Base-by-base conservation (phyloP, 306 rosid species). In the Urtica urens region DNA sequence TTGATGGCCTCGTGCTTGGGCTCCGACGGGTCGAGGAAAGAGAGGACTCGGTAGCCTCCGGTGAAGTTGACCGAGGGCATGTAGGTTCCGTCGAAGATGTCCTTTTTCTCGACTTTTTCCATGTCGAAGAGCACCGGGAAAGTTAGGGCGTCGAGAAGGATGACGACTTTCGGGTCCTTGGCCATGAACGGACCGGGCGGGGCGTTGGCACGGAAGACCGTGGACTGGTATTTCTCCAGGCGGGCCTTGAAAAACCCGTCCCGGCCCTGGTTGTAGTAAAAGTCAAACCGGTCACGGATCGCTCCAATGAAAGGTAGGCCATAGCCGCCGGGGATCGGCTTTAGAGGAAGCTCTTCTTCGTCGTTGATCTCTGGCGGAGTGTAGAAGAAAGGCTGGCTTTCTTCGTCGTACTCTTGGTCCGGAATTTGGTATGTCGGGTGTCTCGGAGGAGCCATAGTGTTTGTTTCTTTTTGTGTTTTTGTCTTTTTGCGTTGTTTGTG, bases 101-200 rank as follows among this genome's bases (percentile, higher is more conserved):
- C 34, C 0, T 60, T 66, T 23, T 79, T 87, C 26, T 70, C 68
- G 28, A 87, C 94, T 18, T 65, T 82, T 21, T 23, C 1, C 20
- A 24, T 77, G 70, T 87, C 80, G 10, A 87, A 68, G 44, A 87
- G 86, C 27, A 74, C 35, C 0, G 79, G 80, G 51, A 82, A 87
- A 13, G 77, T 82, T 2, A 44, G 10, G 7, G 72, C 90, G 38
- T 87, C 96, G 1, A 87, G 59, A 0, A 87, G 58, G 10, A 65
- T 70, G 1, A 87, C 1, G 60, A 82, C 96, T 25, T 46, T 61
- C 0, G 96, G 45, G 23, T 75, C 33, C 7, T 70, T 63, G 23
- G 96, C 55, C 5, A 79, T 66, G 77, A 87, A 72, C 2, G 82
- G 65, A 0, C 96, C 94, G 0, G 94, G 96, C 0, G 93, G 93